phyloP scores from a whole-genome alignment of 23 red algal genomes.

The Gracilaria domingensis region DNA sequence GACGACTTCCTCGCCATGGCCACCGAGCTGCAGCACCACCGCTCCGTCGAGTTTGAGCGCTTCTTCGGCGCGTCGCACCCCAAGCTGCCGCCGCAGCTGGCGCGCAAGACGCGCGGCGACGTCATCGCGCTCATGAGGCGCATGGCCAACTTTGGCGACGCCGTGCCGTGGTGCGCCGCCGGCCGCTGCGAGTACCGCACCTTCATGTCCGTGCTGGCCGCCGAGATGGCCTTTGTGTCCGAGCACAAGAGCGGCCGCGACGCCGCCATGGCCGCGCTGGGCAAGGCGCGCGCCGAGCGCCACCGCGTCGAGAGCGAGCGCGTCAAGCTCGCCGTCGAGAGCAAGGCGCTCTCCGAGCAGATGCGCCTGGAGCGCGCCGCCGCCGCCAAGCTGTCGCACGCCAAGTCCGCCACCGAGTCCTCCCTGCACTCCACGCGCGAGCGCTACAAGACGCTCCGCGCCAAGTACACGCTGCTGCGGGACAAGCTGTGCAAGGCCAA shows the following conservation, averaged over 20 bases:
- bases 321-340: background rate
- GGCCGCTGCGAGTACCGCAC: background rate
- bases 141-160: background rate
- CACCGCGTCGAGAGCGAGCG: background rate
- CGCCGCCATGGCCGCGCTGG: background rate
- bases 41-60: constrained; percentile 5
- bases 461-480: background rate
- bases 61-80: constrained; percentile 29
- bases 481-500: constrained; percentile 1
- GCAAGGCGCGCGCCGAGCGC: background rate
- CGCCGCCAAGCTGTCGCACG: background rate
- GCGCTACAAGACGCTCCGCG: background rate
- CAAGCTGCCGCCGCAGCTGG: constrained; percentile 22
- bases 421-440: background rate
- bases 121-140: constrained; percentile 18
- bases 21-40: background rate
- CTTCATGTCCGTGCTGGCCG: constrained; percentile 23
- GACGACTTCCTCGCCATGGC: constrained; percentile 30
- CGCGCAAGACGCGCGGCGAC: constrained; percentile 20
- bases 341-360: background rate
- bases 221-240: background rate
- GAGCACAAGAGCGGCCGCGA: background rate
- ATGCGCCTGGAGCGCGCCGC: background rate
- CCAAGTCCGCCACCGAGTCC: background rate
- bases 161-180: background rate